Base-by-base conservation (phyloP, 192 early-diverging fungal species). In the Geranomyces michiganensis region DNA sequence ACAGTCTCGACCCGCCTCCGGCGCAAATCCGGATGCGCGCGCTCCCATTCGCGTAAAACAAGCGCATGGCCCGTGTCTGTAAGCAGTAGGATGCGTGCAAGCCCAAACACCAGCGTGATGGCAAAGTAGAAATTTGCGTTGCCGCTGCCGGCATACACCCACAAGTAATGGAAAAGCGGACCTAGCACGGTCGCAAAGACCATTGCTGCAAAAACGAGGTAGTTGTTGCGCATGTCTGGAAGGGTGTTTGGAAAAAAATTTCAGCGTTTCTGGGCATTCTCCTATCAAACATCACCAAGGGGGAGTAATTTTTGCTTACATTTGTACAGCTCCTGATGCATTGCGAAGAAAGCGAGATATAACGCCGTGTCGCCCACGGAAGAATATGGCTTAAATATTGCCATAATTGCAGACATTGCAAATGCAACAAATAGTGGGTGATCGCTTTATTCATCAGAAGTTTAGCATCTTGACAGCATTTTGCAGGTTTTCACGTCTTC, bases 111-210 rank as follows among this genome's bases (percentile, higher is more conserved):
- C 45, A 99, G 86, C 0, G 94, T 98, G 14, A 96, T 95, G 4
- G 96, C 94, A 72, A 96, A 99, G 73, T 94, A 97, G 73, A 98
- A 99, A 75, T 99, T 99, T 64, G 96, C 93, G 79, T 99, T 99
- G 27, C 95, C 97, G 60, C 89, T 91, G 12, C 96, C 97, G 22
- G 90, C 90, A 76, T 95, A 95, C 41, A 98, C 91, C 97, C 97
- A 99, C 44, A 96, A 78, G 67, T 95, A 86, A 90, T 93, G 93
- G 72, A 98, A 96, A 29, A 96, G 86, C 0, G 96, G 96, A 0
- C 89, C 90, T 51, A 98, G 81, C 8, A 94, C 77, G 9, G 89
- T 79, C 0, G 92, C 88, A 72, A 90, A 93, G 19, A 92, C 13
- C 24, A 94, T 87, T 43, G 93, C 64, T 59, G 88, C 90, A 31